phyloP scores from a whole-genome alignment of 2,329 filamentous ascomycete genomes.

The Neoascochyta sp. region DNA sequence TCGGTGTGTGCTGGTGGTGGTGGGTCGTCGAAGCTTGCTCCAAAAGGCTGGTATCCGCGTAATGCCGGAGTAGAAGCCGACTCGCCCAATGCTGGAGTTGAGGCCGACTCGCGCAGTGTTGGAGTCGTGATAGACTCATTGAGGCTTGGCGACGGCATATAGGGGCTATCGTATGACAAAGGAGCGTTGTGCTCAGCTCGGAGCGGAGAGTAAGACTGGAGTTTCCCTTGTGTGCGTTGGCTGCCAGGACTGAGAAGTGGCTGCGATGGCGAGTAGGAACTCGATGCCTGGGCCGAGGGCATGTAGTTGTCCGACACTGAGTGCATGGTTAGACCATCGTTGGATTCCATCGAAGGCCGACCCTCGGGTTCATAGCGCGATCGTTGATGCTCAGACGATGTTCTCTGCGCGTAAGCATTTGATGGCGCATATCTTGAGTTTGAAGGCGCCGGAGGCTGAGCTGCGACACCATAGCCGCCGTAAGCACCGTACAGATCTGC shows the following conservation, averaged over 20 bases:
- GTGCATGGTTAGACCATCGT: too few relatives aligned
- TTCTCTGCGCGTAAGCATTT: slow-evolving; percentile 44
- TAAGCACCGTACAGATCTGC: slow-evolving; percentile 74
- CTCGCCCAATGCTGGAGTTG: slow-evolving; percentile 22
- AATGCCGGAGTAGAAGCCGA: slow-evolving; percentile 19
- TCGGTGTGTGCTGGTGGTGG: slow-evolving; percentile 8
- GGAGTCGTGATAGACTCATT: slow-evolving; percentile 21
- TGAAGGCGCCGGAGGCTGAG: slow-evolving; percentile 19
- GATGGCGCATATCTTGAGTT: slow-evolving; percentile 41
- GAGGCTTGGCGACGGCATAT: too few relatives aligned
- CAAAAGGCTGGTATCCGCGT: slow-evolving; percentile 24
- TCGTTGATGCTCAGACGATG: slow-evolving; percentile 51
- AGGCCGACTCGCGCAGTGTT: slow-evolving; percentile 15
- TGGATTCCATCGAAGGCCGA: slow-evolving; percentile 39
- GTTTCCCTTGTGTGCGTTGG: slow-evolving; percentile 23
- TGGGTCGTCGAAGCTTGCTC: slow-evolving; percentile 24
- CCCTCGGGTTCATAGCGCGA: slow-evolving; percentile 47
- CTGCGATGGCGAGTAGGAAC: slow-evolving; percentile 30
- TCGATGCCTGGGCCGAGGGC: slow-evolving; percentile 24
- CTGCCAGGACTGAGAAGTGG: slow-evolving; percentile 28
- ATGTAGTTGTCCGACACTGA: slow-evolving; percentile 31
- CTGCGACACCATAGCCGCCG: slow-evolving; percentile 48
- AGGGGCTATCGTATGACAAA: slow-evolving; percentile 28
- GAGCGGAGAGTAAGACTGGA: slow-evolving; percentile 32
- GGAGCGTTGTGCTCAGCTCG: slow-evolving; percentile 23